phyloP scores from a whole-genome alignment of 768 basidiomycete genomes.

The Naganishia antarctica region DNA sequence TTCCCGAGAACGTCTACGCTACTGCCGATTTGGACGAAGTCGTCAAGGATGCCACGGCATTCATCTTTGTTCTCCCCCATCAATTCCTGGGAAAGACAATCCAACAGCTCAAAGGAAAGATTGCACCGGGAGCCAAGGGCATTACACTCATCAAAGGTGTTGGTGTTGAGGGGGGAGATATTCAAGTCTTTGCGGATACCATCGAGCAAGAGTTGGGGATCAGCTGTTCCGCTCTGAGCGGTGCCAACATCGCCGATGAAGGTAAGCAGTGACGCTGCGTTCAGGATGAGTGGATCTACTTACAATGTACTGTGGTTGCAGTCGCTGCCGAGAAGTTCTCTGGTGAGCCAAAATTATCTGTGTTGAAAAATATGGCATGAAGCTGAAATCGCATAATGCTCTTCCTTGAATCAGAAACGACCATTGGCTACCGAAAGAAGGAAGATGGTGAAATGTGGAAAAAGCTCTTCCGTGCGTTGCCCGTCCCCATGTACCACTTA shows the following conservation, averaged over 20 bases:
- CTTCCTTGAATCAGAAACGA: conserved; percentile 52
- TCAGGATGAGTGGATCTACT: not conserved
- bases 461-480: conserved; percentile 48
- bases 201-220: conserved; percentile 51
- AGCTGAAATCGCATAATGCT: not conserved
- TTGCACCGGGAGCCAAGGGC: conserved; percentile 48
- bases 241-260: conserved; percentile 55
- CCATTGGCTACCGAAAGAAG: conserved; percentile 52
- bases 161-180: conserved; percentile 50
- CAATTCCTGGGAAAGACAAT: conserved; percentile 51
- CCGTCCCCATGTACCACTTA: too few species aligned
- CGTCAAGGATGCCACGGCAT: conserved; percentile 51
- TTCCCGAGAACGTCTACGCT: conserved; percentile 51
- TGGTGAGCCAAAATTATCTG: not conserved
- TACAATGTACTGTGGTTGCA: not conserved
- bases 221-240: conserved; percentile 52
- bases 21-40: conserved; percentile 51
- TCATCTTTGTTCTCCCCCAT: conserved; percentile 55
- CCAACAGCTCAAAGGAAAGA: conserved; percentile 50
- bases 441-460: conserved; percentile 52
- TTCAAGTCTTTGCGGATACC: conserved; percentile 53
- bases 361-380: not conserved
- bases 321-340: conserved; percentile 18
- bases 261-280: conserved; percentile 26
- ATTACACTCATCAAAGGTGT: conserved; percentile 55